Percentiles rank a stretch among this genome's conserved stretches.
Conservation (phyloP, 306 rosid species). For the Phaseolus lunatus region DNA sequence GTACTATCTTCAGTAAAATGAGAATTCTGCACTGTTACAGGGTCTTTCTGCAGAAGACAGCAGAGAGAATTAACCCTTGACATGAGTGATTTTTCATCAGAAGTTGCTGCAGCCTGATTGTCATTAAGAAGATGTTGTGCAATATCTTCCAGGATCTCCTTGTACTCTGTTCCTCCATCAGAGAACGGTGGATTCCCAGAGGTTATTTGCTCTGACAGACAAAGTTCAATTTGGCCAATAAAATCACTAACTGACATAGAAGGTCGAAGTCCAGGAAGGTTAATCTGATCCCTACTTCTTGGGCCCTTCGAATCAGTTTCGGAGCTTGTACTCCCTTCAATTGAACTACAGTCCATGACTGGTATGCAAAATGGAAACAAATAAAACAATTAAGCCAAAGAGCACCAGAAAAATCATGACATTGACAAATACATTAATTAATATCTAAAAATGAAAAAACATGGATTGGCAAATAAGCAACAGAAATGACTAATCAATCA, state of each 20-base stretch:
- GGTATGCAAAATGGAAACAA: conserved; percentile 21
- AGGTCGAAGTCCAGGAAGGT: conserved; percentile 66
- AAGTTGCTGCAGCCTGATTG: conserved; percentile 66
- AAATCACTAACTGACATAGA: conserved; percentile 87
- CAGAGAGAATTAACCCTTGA: conserved; percentile 85
- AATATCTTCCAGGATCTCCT: conserved; percentile 68
- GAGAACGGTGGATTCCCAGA: conserved; percentile 60
- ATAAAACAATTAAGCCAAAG: conserved; percentile 31
- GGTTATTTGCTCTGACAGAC: conserved; percentile 75
- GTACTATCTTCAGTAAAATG: conserved; percentile 39
- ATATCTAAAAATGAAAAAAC: background rate
- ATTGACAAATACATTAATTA: background rate
- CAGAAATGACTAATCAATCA: conserved; percentile 2
- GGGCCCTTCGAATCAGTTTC: conserved; percentile 65
- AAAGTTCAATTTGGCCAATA: conserved; percentile 73
- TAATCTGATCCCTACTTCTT: conserved; percentile 71
- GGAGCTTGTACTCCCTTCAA: conserved; percentile 68
- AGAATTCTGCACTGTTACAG: conserved; percentile 50
- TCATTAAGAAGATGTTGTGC: conserved; percentile 75
- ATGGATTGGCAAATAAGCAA: background rate
- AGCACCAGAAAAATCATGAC: background rate
- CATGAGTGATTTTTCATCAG: conserved; percentile 88
- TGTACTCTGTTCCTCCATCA: conserved; percentile 57
- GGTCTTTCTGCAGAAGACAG: conserved; percentile 86
- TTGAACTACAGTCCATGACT: conserved; percentile 60